Base-by-base conservation (phyloP, 73 alveolate species). In the Diophrys sp. region DNA sequence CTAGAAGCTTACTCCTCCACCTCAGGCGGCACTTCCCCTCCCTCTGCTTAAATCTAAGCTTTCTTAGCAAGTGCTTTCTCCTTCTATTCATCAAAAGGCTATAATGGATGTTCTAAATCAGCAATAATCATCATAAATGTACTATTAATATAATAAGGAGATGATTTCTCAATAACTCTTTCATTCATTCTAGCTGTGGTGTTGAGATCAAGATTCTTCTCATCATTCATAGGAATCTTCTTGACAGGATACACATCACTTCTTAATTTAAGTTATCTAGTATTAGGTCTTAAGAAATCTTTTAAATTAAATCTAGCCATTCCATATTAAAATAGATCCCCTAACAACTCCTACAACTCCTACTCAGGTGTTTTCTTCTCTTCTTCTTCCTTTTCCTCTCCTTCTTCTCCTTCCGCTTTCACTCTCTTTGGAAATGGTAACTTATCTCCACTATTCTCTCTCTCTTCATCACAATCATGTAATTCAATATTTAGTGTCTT, bases 181-280 rank as follows among this genome's bases (percentile, higher is more conserved):
- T 87, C 94, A 1, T 31, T 70, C 57, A 78, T 87, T 30, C 94
- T 66, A 0, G 94, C 94, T 25, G 94, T 87, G 8, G 94, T 80
- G 73, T 86, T 86, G 54, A 87, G 55, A 66, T 87, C 90, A 1
- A 87, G 62, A 75, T 80, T 81, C 32, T 70, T 33, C 25, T 87
- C 81, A 75, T 87, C 74, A 70, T 87, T 87, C n/a, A 29, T 25
- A 30, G 33, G 73, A 2, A 32, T 80, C 34, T 78, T 74, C 73
- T 87, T 87, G n/a, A 87, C 87, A 31, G 94, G 94, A 74, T 72
- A 87, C 0, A 87, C 84, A 75, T 87, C 94, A 0, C 87, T 57
- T 32, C 94, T 74, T 1, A 87, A 75, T 70, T 87, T 87, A 29
- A 87, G 24, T 24, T 80, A 71, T 33, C 62, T 72, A 69, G 83